A percentile compares a stretch with the other conserved stretches of the same genome.
Conservation (phyloP, 1,284 basidiomycete species). For the Lentinula novae-zelandiae region DNA sequence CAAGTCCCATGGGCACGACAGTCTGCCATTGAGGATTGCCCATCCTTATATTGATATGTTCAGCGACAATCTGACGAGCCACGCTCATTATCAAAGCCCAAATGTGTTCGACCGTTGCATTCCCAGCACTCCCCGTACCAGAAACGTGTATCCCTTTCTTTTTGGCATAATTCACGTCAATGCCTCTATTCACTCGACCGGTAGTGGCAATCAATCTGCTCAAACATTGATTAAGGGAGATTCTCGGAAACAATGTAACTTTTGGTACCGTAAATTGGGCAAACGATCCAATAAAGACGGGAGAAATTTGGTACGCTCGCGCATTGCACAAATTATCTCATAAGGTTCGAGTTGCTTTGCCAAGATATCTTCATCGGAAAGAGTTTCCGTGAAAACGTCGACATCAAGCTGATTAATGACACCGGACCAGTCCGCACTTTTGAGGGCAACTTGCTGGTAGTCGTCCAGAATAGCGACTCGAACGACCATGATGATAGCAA, state of each 20-base stretch:
- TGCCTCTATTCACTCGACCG: slow-evolving; percentile 46
- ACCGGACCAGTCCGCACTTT: slow-evolving; percentile 48
- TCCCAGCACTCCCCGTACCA: slow-evolving; percentile 44
- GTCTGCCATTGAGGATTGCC: slow-evolving; percentile 54
- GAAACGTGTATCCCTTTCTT: slow-evolving; percentile 52
- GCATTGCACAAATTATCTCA: slow-evolving; percentile 62
- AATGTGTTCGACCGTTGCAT: slow-evolving; percentile 56
- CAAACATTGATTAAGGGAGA: not conserved
- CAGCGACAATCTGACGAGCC: slow-evolving; percentile 45
- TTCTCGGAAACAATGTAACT: not conserved
- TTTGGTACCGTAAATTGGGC: slow-evolving; percentile 46
- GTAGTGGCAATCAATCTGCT: slow-evolving; percentile 56
- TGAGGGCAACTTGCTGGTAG: slow-evolving; percentile 52
- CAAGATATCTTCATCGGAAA: slow-evolving; percentile 47
- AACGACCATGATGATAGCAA: slow-evolving; percentile 11
- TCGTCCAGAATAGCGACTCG: slow-evolving; percentile 61
- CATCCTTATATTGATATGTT: slow-evolving; percentile 47
- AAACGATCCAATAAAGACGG: slow-evolving; percentile 46
- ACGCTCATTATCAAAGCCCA: slow-evolving; percentile 51
- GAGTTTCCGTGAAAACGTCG: slow-evolving; percentile 49
- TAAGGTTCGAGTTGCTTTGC: slow-evolving; percentile 47
- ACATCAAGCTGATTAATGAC: slow-evolving; percentile 35
- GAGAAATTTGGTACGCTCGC: slow-evolving; percentile 60
- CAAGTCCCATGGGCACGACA: slow-evolving; percentile 47
- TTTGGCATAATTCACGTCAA: slow-evolving; percentile 45